Conservation (phyloP, 176 grass and related monocot species). For the Ampelocalamus luodianensis region DNA sequence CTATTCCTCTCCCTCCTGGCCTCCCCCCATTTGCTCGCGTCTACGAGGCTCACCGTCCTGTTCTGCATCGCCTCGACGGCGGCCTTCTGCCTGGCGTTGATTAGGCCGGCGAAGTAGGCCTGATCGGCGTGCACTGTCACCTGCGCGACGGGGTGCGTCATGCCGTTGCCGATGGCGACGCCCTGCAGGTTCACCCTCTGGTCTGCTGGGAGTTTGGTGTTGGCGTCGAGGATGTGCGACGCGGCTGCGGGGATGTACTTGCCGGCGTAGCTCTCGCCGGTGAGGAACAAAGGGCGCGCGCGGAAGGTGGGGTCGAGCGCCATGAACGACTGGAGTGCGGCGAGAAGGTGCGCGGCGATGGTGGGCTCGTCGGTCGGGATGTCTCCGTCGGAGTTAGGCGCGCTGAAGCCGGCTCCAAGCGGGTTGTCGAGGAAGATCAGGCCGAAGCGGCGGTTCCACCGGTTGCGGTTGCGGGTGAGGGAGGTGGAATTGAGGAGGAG, state of each 20-base stretch:
- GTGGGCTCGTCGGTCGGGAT: constrained; percentile 64
- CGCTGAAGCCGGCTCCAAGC: constrained; percentile 75
- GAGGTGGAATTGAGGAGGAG: constrained; percentile 41
- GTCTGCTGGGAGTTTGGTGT: constrained; percentile 4
- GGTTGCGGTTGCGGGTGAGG: constrained; percentile 52
- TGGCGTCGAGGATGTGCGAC: constrained; percentile 51
- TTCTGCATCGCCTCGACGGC: constrained; percentile 51
- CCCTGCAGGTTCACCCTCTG: constrained; percentile 54
- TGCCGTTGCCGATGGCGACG: constrained; percentile 69
- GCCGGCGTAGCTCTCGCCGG: constrained; percentile 78
- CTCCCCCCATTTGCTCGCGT: constrained; percentile 33
- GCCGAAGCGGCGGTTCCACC: constrained; percentile 72
- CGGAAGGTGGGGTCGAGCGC: constrained; percentile 48
- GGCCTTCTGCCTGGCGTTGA: constrained; percentile 52
- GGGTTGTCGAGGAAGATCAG: constrained; percentile 82
- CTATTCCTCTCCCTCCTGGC: constrained; percentile 45
- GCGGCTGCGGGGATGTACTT: constrained; percentile 68
- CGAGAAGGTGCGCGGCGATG: constrained; percentile 56
- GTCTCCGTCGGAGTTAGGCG: constrained; percentile 14
- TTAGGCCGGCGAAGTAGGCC: constrained; percentile 72
- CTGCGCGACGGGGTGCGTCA: constrained; percentile 67
- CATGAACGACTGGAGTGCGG: constrained; percentile 61
- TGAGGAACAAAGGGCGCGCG: constrained; percentile 60
- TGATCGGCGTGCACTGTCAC: constrained; percentile 65
- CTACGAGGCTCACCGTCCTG: constrained; percentile 36